Evolutionary conservation across 2,329 filamentous ascomycete genomes (phyloP), one percentile per base, ranked within the genome.

Genomic region (Saccharata proteae): DNA sequence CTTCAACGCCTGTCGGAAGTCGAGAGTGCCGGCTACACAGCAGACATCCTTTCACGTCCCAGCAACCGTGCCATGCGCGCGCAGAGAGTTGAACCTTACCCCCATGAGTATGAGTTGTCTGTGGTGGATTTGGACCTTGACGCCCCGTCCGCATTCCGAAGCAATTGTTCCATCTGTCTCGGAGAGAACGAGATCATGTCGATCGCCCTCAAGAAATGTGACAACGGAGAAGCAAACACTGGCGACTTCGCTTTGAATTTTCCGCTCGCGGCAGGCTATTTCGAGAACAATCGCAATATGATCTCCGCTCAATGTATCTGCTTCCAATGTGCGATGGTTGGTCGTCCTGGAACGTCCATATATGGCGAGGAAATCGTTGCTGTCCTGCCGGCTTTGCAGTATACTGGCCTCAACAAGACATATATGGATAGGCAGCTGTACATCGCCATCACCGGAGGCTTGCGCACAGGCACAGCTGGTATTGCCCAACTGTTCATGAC

Each of bases 401-500:
- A 51, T 20, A 34, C 40, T 7, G 46, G 40, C 3, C 40, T 20
- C 16, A 55, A 52, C 38, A 52, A 48, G 38, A 42, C 41, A 27
- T 55, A 54, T 36, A 48, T 54, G 36, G 44, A 48, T 16, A 40
- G 51, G 15, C 50, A 55, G 30, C 41, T 55, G n/a, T 47, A 46
- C 25, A 30, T 45, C 9, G 49, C 48, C 2, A 30, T 55, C 14
- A 55, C 48, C n/a, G 40, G 40, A 17, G 41, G 47, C 15, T 36
- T 53, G 11, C 37, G 39, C 3, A 52, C 47, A 4, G 50, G 51
- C 9, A 43, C 44, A 7, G 44, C 50, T 13, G 48, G 43, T 2
- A 38, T 50, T 11, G 38, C 43, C 7, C 51, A 54, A 30, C 35
- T 54, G 2, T 51, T 52, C 39, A 48, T 51, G 43, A 41, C 48